Conservation (phyloP, 192 early-diverging fungal genomes). For the Dissophora ornata region DNA sequence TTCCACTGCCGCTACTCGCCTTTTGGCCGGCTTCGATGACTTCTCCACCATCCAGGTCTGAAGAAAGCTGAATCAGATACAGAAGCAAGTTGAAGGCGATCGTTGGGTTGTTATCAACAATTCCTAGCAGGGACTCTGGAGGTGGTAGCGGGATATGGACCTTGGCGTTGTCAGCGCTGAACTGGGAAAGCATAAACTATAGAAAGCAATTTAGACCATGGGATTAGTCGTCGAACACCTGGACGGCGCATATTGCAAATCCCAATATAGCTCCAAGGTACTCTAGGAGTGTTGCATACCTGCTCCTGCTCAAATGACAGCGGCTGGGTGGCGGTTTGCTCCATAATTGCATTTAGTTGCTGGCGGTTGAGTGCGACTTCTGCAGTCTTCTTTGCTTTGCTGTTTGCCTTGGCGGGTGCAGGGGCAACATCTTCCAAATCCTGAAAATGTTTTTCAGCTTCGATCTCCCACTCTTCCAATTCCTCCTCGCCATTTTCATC, state of each 20-base stretch:
- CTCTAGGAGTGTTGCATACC: neutral
- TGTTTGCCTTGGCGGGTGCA: slow-evolving; percentile 10
- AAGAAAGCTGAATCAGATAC: slow-evolving; percentile 45
- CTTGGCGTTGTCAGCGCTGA: slow-evolving; percentile 18
- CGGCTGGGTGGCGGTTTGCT: slow-evolving; percentile 39
- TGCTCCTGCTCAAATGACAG: slow-evolving; percentile 49
- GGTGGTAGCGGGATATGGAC: slow-evolving; percentile 48
- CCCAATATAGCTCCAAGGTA: no score
- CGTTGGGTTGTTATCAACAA: slow-evolving; percentile 48
- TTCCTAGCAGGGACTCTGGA: slow-evolving; percentile 40
- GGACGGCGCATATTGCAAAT: no score
- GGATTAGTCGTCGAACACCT: slow-evolving; percentile 1
- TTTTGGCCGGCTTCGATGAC: neutral
- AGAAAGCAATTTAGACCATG: neutral
- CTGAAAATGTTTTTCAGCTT: slow-evolving; percentile 50
- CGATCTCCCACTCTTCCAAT: slow-evolving; percentile 53
- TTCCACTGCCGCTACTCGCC: slow-evolving; percentile 10
- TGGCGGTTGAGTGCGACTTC: slow-evolving; percentile 29
- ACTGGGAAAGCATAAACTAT: slow-evolving; percentile 50
- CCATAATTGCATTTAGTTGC: slow-evolving; percentile 45
- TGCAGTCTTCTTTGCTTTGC: slow-evolving; percentile 15
- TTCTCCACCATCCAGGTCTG: slow-evolving; percentile 22
- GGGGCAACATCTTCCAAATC: slow-evolving; percentile 38
- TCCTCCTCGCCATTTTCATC: slow-evolving; percentile 27
- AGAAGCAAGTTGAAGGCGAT: slow-evolving; percentile 50